Percentiles rank a stretch among this genome's conserved stretches.
phyloP scores from a whole-genome alignment of 176 grass and related monocot genomes.

The Otatea glauca region DNA sequence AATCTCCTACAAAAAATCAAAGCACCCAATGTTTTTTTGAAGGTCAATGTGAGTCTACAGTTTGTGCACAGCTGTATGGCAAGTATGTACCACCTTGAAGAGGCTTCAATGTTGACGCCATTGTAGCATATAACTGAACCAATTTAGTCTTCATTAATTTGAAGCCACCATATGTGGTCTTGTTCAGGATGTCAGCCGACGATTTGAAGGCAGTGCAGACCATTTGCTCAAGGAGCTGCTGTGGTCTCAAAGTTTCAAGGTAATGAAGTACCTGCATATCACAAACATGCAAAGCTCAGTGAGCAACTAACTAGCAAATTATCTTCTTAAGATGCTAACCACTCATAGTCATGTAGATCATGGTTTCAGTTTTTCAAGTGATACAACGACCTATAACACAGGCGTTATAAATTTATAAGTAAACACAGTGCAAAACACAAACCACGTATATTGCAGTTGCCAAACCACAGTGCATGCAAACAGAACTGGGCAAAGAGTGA shows the following conservation, averaged over 20 bases:
- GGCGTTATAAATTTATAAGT: too few species aligned
- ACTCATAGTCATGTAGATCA: not conserved
- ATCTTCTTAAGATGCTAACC: not conserved
- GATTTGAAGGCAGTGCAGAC: constrained; percentile 87
- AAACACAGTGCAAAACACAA: too few species aligned
- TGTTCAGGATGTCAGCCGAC: constrained; percentile 78
- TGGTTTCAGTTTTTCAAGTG: constrained; percentile 5
- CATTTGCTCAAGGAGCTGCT: constrained; percentile 95
- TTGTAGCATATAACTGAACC: constrained; percentile 86
- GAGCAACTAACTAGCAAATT: not conserved
- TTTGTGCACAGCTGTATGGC: not conserved
- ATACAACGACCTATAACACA: not conserved
- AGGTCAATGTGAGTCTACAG: not conserved
- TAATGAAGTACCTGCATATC: constrained; percentile 83
- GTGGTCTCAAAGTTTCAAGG: constrained; percentile 93
- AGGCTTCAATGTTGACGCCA: constrained; percentile 72
- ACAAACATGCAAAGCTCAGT: constrained; percentile 27
- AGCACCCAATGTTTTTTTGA: not conserved
- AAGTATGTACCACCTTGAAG: constrained; percentile 81
- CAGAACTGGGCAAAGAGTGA: too few species aligned
- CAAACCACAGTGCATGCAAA: too few species aligned
- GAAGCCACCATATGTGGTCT: constrained; percentile 78
- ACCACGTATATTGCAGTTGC: too few species aligned
- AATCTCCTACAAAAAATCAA: not conserved
- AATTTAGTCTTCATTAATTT: constrained; percentile 86